Evolutionary conservation across 176 grass and related monocot species (phyloP).

Genomic region (Eremochloa ophiuroides): DNA sequence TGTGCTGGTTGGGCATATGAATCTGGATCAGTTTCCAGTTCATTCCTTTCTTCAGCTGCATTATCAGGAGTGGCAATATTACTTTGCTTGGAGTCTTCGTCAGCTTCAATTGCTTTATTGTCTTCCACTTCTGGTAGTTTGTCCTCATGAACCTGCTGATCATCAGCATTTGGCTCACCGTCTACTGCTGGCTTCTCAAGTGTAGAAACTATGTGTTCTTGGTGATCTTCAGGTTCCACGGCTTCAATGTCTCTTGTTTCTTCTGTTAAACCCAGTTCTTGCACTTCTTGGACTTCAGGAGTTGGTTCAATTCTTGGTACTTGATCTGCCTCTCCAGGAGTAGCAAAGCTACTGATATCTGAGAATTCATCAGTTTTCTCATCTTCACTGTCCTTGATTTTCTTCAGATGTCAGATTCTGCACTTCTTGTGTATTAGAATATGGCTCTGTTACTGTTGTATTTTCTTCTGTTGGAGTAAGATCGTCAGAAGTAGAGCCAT

Average conservation of each 20-base stretch:
- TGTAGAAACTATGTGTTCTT: slow-evolving; percentile 21
- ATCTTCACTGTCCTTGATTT: slow-evolving; percentile 19
- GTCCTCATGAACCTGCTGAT: slow-evolving; percentile 15
- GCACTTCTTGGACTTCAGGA: slow-evolving; percentile 13
- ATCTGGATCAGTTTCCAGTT: slow-evolving; percentile 14
- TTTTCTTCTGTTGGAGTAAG: slow-evolving; percentile 22
- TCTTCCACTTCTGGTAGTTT: slow-evolving; percentile 25
- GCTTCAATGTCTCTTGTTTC: slow-evolving; percentile 10
- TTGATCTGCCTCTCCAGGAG: slow-evolving; percentile 1
- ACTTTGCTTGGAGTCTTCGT: slow-evolving; percentile 8
- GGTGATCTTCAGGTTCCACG: not conserved
- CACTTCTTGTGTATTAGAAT: slow-evolving; percentile 7
- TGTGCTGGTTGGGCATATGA: slow-evolving; percentile 20
- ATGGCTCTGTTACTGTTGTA: not conserved
- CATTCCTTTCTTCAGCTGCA: slow-evolving; percentile 23
- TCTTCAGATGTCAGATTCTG: slow-evolving; percentile 14
- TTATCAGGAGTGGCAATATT: slow-evolving; percentile 1
- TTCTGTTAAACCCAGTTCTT: slow-evolving; percentile 21
- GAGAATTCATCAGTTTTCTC: not conserved
- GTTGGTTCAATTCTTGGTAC: not conserved
- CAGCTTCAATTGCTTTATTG: slow-evolving; percentile 26
- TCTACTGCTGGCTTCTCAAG: slow-evolving; percentile 15
- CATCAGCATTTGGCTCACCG: slow-evolving; percentile 15
- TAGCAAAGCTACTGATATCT: not conserved
- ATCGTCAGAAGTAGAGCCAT: slow-evolving; percentile 16